A percentile compares a stretch with the other conserved stretches of the same genome.
Conservation (phyloP, 441 rosid genomes). For the Eutrema salsugineum region DNA sequence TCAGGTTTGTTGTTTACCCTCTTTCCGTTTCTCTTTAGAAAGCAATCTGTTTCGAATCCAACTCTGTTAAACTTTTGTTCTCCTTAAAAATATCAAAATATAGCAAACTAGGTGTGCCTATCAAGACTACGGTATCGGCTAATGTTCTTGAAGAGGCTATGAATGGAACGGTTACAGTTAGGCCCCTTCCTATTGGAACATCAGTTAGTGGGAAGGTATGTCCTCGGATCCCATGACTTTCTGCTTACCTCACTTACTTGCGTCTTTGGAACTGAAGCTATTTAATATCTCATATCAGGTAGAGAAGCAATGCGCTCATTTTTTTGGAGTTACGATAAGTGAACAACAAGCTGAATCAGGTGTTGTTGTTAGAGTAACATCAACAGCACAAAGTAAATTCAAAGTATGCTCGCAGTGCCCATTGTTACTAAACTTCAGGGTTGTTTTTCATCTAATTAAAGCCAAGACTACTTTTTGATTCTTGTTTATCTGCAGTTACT, state of each 20-base stretch:
- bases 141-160: constrained; percentile 97
- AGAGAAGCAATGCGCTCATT: constrained; percentile 93
- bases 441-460: background rate
- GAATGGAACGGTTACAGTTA: constrained; percentile 90
- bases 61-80: background rate
- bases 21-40: background rate
- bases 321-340: constrained; percentile 89
- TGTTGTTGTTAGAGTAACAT: constrained; percentile 89
- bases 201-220: constrained; percentile 95
- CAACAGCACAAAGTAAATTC: constrained; percentile 90
- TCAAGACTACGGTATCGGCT: constrained; percentile 93
- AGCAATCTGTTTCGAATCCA: constrained; percentile 12
- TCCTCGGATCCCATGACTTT: background rate
- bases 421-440: background rate
- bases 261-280: background rate
- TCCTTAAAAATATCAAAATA: background rate
- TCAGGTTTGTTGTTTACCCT: constrained; percentile 50
- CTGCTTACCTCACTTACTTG: background rate
- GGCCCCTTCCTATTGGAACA: constrained; percentile 95
- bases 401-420: constrained; percentile 43
- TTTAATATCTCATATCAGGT: constrained; percentile 48
- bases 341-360: constrained; percentile 94
- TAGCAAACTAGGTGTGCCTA: constrained; percentile 99
- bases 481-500: constrained; percentile 61
- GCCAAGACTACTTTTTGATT: constrained; percentile 5